Percentiles rank a stretch among this genome's conserved stretches.
Conservation (phyloP, 1,139 yeast species). For the Waltiozyma sp. region DNA sequence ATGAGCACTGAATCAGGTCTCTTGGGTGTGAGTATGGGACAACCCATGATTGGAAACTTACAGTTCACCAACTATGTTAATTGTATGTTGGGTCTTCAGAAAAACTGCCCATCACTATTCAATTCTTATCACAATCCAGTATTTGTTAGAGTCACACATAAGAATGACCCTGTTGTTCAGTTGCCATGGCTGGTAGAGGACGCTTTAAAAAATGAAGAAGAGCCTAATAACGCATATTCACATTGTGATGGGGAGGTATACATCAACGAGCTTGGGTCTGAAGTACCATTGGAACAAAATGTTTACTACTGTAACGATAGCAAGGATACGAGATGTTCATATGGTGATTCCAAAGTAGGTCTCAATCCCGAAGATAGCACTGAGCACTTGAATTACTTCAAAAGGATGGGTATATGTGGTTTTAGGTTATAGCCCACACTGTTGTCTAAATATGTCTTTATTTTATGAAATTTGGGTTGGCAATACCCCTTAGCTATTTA, state of each 20-base stretch:
- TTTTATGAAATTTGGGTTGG: too few species aligned
- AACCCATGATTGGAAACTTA: slow-evolving; percentile 37
- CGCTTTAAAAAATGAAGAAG: not conserved
- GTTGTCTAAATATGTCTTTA: too few species aligned
- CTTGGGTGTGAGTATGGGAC: slow-evolving; percentile 34
- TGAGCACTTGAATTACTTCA: slow-evolving; percentile 36
- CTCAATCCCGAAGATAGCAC: slow-evolving; percentile 25
- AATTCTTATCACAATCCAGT: slow-evolving; percentile 16
- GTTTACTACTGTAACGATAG: slow-evolving; percentile 29
- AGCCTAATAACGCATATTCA: slow-evolving; percentile 19
- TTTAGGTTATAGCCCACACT: slow-evolving; percentile 11
- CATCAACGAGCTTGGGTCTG: slow-evolving; percentile 29
- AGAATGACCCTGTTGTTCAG: slow-evolving; percentile 34
- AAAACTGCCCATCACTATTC: not conserved
- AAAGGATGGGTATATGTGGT: slow-evolving; percentile 38
- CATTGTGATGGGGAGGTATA: slow-evolving; percentile 38
- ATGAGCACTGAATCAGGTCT: slow-evolving; percentile 25
- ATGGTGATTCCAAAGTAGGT: slow-evolving; percentile 11
- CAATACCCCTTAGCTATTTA: too few species aligned
- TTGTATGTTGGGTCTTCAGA: slow-evolving; percentile 11
- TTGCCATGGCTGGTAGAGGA: slow-evolving; percentile 26
- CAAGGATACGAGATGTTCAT: slow-evolving; percentile 21
- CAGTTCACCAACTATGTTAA: slow-evolving; percentile 32
- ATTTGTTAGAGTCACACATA: slow-evolving; percentile 33
- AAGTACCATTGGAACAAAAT: slow-evolving; percentile 22